Evolutionary conservation across 164 flowering plant genomes (phyloP).

Genomic region (Vitis rotundifolia): DNA sequence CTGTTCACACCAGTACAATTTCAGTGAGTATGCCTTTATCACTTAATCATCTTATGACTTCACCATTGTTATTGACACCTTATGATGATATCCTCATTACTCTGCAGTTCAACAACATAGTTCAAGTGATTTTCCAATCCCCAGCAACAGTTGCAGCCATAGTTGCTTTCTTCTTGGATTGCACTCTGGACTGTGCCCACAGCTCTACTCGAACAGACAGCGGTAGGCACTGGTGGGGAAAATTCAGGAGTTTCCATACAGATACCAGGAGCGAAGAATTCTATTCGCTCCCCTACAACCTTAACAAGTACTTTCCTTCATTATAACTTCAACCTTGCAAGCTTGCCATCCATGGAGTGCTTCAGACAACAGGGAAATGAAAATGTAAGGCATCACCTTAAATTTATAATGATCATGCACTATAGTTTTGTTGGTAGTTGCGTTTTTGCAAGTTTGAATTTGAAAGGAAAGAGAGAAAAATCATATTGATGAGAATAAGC

Average conservation of each 20-base stretch:
- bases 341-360: background rate
- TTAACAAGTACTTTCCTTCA: conserved; percentile 85
- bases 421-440: too few species aligned
- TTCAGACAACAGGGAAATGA: too few species aligned
- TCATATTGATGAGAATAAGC: too few species aligned
- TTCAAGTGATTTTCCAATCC: conserved; percentile 82
- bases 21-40: conserved; percentile 38
- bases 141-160: conserved; percentile 73
- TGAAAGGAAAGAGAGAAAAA: too few species aligned
- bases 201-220: conserved; percentile 55
- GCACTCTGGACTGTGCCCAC: conserved; percentile 53
- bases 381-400: too few species aligned
- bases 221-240: conserved; percentile 93
- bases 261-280: conserved; percentile 85
- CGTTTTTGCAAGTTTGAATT: too few species aligned
- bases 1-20: conserved; percentile 58
- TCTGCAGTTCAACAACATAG: conserved; percentile 72
- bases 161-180: conserved; percentile 64
- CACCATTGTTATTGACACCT: background rate
- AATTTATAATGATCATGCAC: too few species aligned
- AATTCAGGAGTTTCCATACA: conserved; percentile 50
- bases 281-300: conserved; percentile 75
- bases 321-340: conserved; percentile 27
- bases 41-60: background rate
- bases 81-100: too few species aligned